phyloP scores from a whole-genome alignment of 495 filamentous ascomycete species.

The Neurospora sp. region DNA sequence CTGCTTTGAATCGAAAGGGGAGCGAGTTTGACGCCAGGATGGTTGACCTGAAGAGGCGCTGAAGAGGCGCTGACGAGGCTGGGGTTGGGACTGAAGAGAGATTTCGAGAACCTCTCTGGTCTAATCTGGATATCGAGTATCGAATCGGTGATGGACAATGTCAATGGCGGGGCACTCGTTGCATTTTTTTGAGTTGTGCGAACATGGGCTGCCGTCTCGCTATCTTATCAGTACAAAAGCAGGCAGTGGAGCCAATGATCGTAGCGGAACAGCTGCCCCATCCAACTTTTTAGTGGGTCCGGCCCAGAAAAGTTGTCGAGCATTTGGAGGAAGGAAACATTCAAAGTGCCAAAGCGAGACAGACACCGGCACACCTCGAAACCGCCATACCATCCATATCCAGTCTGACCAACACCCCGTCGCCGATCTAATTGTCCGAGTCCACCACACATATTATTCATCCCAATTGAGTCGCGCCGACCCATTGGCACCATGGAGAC shows the following conservation, averaged over 20 bases:
- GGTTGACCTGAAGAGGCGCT: not conserved
- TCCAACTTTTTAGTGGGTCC: slow-evolving; percentile 21
- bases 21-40: slow-evolving; percentile 30
- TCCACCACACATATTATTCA: not conserved
- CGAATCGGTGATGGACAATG: not conserved
- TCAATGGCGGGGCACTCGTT: slow-evolving; percentile 18
- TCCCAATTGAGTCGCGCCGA: not conserved
- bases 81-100: slow-evolving; percentile 6
- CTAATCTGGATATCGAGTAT: not conserved
- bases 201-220: not conserved
- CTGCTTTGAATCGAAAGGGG: slow-evolving; percentile 80
- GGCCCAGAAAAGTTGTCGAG: slow-evolving; percentile 8
- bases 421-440: not conserved
- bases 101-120: slow-evolving; percentile 5
- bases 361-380: not conserved
- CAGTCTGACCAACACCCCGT: not conserved
- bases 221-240: slow-evolving; percentile 26
- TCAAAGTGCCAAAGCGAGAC: not conserved
- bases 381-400: not conserved
- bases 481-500: slow-evolving; percentile 14
- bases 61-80: no score
- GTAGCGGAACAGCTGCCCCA: not conserved
- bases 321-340: not conserved
- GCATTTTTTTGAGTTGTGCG: slow-evolving; percentile 19
- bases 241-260: slow-evolving; percentile 12